phyloP scores from a whole-genome alignment of 441 rosid genomes.

The Caryocar brasiliense region DNA sequence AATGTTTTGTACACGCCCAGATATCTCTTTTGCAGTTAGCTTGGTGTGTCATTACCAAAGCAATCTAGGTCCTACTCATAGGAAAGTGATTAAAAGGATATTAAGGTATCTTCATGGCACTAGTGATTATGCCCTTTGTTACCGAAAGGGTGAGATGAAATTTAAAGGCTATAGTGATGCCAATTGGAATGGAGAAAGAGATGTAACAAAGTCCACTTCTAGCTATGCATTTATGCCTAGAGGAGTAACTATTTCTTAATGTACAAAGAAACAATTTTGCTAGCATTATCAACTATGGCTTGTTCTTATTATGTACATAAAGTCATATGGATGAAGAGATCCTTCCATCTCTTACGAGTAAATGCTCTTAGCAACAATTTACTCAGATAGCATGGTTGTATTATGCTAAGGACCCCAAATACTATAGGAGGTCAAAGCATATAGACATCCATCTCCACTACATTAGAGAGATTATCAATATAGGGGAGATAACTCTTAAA shows the following conservation, averaged over 20 bases:
- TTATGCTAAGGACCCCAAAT: too few relatives aligned
- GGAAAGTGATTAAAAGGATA: background rate
- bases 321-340: too few relatives aligned
- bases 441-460: too few relatives aligned
- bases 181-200: background rate
- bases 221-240: background rate
- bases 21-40: too few relatives aligned
- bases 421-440: too few relatives aligned
- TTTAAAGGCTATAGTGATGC: background rate
- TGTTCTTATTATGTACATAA: too few relatives aligned
- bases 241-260: background rate
- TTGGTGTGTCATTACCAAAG: background rate
- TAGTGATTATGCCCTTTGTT: background rate
- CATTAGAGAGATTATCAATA: too few relatives aligned
- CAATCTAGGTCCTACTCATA: background rate
- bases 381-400: too few relatives aligned
- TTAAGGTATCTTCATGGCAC: background rate
- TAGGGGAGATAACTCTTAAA: too few relatives aligned
- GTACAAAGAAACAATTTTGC: background rate
- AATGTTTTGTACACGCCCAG: background rate
- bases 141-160: background rate
- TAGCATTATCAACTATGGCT: too few relatives aligned
- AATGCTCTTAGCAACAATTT: too few relatives aligned
- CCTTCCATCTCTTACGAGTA: too few relatives aligned
- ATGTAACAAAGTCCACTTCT: background rate